Percentiles rank a stretch among this genome's conserved stretches.
Conservation (phyloP, 345 rosid species). For the Balakata baccata region DNA sequence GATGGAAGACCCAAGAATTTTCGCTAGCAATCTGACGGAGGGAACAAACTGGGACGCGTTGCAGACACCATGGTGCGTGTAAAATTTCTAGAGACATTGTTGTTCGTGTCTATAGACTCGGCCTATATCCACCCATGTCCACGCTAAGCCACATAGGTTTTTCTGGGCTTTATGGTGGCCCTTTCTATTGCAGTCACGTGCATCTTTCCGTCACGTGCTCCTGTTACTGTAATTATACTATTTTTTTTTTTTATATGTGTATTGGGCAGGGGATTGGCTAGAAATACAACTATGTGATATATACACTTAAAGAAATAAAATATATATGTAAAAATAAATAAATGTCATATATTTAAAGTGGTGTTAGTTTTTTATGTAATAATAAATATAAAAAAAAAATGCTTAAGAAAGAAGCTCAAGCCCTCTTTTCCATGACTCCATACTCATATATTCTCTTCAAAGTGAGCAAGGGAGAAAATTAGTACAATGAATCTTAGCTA, state of each 20-base stretch:
- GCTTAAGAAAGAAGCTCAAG: no score
- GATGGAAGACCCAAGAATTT: conserved; percentile 41
- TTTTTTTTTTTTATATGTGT: not conserved
- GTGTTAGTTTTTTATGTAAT: no score
- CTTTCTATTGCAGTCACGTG: conserved; percentile 1
- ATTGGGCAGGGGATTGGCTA: not conserved
- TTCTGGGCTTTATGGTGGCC: conserved; percentile 13
- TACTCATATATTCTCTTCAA: no score
- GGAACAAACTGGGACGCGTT: conserved; percentile 54
- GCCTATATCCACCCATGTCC: not conserved
- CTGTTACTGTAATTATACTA: not conserved
- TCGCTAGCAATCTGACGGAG: conserved; percentile 38
- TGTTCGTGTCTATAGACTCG: no score
- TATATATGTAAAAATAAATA: not conserved
- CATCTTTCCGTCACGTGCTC: conserved; percentile 11
- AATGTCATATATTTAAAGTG: no score
- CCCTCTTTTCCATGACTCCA: no score
- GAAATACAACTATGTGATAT: not conserved
- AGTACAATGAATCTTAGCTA: no score
- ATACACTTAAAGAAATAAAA: not conserved
- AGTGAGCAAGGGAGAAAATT: no score
- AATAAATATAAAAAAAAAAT: no score
- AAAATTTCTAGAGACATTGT: not conserved
- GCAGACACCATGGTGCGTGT: conserved; percentile 57
- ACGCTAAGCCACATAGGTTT: not conserved